Conservation (phyloP, 345 rosid species). For the Citrus trifoliata region DNA sequence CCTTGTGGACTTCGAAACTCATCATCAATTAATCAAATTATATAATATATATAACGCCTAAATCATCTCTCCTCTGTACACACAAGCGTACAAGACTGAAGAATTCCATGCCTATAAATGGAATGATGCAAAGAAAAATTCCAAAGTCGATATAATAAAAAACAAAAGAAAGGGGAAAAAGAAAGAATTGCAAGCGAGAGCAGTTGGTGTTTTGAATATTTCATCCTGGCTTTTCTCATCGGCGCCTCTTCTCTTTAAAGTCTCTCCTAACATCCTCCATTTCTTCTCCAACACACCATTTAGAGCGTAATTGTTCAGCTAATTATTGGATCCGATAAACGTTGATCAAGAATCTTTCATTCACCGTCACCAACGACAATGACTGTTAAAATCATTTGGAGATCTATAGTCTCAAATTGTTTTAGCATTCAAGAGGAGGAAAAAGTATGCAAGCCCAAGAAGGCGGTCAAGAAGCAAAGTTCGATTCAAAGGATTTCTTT, state of each 20-base stretch:
- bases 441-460: conserved; percentile 26
- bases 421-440: conserved; percentile 28
- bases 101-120: neutral
- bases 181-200: conserved; percentile 21
- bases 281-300: neutral
- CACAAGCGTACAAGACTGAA: neutral
- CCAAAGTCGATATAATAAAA: neutral
- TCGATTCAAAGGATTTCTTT: conserved; percentile 58
- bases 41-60: neutral
- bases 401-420: conserved; percentile 46
- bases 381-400: conserved; percentile 57
- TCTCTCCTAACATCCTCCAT: neutral
- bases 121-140: conserved; percentile 1
- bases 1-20: conserved; percentile 16
- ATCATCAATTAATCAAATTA: conserved; percentile 10
- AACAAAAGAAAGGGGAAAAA: neutral
- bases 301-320: neutral
- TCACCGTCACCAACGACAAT: conserved; percentile 12
- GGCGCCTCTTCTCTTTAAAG: neutral
- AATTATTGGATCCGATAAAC: neutral
- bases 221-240: neutral
- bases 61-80: neutral
- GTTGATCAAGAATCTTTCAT: neutral
- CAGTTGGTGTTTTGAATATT: conserved; percentile 22
- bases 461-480: conserved; percentile 40